A percentile compares a stretch with the other conserved stretches of the same genome.
Conservation (phyloP, 257 asterid species). For the Ophiorrhiza pumila region DNA sequence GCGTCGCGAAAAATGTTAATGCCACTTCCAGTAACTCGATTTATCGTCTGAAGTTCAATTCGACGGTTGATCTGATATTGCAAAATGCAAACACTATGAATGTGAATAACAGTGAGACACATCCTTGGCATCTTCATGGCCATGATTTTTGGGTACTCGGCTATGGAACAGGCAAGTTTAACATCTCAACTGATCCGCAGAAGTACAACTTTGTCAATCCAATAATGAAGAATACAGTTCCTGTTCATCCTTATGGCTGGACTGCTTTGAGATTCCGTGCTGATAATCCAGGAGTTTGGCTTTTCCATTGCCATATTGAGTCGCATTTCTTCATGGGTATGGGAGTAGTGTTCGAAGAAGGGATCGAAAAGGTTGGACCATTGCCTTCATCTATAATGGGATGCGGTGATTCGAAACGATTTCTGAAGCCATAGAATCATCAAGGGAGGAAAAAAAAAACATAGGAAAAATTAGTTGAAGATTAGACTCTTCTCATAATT, state of each 20-base stretch:
- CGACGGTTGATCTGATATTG: constrained; percentile 66
- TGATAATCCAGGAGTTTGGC: constrained; percentile 93
- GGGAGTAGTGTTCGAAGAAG: constrained; percentile 90
- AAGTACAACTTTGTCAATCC: constrained; percentile 71
- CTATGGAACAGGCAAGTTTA: constrained; percentile 66
- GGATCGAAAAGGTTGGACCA: constrained; percentile 59
- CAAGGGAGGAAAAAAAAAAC: not conserved
- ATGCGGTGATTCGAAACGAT: constrained; percentile 59
- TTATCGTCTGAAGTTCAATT: constrained; percentile 56
- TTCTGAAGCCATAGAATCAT: constrained; percentile 33
- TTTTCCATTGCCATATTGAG: constrained; percentile 93
- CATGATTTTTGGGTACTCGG: constrained; percentile 96
- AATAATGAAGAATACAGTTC: constrained; percentile 82
- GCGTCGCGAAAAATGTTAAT: constrained; percentile 30
- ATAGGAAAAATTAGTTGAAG: not conserved
- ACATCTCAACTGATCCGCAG: constrained; percentile 36
- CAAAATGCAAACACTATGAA: constrained; percentile 80
- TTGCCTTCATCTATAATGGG: constrained; percentile 88
- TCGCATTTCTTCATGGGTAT: constrained; percentile 91
- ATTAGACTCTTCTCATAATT: not conserved
- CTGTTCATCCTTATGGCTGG: constrained; percentile 89
- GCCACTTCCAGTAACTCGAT: constrained; percentile 57
- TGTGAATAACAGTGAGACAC: constrained; percentile 70
- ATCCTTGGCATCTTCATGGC: constrained; percentile 98
- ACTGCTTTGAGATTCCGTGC: constrained; percentile 84